These are phyloP conservation scores for Ascochyta pisi DNA, from an alignment of 2,329 filamentous ascomycete species.

Conservation along the genomic window DNA sequence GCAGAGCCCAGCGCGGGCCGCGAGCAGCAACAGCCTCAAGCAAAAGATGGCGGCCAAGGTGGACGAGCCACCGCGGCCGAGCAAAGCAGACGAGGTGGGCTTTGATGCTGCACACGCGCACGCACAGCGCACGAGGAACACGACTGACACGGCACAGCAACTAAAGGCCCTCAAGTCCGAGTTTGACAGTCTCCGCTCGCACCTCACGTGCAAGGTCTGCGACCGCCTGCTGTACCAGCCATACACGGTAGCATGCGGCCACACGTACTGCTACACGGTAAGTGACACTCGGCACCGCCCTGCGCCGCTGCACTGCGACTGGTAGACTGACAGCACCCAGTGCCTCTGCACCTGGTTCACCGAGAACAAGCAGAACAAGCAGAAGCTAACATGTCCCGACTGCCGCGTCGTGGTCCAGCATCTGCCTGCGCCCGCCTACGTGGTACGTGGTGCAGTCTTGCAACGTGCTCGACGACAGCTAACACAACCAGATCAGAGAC, in stretches of 20 bases:
- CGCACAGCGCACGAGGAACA: background rate
- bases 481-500: constrained; percentile 63
- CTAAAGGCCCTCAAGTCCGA: constrained; percentile 55
- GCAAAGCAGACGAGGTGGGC: constrained; percentile 47
- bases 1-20: constrained; percentile 35
- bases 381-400: constrained; percentile 68
- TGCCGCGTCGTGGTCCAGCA: constrained; percentile 66
- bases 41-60: constrained; percentile 45
- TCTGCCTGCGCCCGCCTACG: constrained; percentile 68
- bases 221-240: constrained; percentile 73
- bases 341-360: constrained; percentile 65
- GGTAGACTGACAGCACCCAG: constrained; percentile 48
- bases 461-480: background rate
- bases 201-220: constrained; percentile 73
- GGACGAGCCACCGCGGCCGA: constrained; percentile 41
- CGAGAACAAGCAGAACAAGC: constrained; percentile 58
- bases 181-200: constrained; percentile 65
- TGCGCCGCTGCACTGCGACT: background rate
- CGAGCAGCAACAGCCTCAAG: constrained; percentile 50
- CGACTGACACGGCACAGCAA: constrained; percentile 44
- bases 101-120: constrained; percentile 6
- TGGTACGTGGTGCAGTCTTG: constrained; percentile 54
- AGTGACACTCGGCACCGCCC: constrained; percentile 33
- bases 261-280: constrained; percentile 75
- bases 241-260: constrained; percentile 71